Conservation (phyloP, 2,329 filamentous ascomycete species). For the Phoma sp. region DNA sequence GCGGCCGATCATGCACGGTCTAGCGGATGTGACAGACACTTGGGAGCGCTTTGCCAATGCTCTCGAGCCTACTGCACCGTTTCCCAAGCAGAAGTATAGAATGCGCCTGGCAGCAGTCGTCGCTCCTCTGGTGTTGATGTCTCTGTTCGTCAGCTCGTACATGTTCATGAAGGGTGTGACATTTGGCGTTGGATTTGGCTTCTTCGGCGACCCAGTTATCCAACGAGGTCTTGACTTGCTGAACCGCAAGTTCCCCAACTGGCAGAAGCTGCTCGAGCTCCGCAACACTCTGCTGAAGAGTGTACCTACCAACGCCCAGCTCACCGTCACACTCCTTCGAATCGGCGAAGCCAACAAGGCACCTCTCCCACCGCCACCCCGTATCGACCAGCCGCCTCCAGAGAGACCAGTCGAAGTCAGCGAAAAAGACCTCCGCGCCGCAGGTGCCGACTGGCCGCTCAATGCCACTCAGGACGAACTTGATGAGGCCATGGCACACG, state of each 20-base stretch:
- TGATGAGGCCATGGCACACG: conserved; percentile 61
- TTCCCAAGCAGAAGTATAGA: conserved; percentile 52
- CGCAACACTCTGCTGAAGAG: conserved; percentile 79
- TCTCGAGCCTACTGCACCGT: conserved; percentile 57
- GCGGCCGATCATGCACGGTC: conserved; percentile 71
- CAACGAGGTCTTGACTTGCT: conserved; percentile 63
- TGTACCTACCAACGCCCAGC: conserved; percentile 84
- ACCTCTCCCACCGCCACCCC: conserved; percentile 70
- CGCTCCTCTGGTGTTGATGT: conserved; percentile 51
- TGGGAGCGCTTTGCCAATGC: conserved; percentile 69
- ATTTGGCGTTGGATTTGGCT: conserved; percentile 72
- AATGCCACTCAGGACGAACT: conserved; percentile 71
- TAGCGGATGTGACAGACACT: conserved; percentile 65
- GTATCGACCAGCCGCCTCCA: conserved; percentile 52
- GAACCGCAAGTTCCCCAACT: conserved; percentile 69
- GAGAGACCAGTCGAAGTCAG: conserved; percentile 58
- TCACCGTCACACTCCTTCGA: conserved; percentile 79
- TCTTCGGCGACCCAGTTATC: conserved; percentile 82
- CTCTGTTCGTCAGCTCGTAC: conserved; percentile 56
- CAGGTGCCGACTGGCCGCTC: conserved; percentile 61
- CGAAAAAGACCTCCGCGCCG: conserved; percentile 57
- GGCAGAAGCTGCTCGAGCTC: conserved; percentile 76
- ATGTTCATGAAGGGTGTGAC: conserved; percentile 67
- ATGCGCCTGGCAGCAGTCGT: conserved; percentile 55
- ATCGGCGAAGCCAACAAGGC: conserved; percentile 82